Base-by-base conservation (phyloP, 257 asterid species). In the Petunia axillaris region DNA sequence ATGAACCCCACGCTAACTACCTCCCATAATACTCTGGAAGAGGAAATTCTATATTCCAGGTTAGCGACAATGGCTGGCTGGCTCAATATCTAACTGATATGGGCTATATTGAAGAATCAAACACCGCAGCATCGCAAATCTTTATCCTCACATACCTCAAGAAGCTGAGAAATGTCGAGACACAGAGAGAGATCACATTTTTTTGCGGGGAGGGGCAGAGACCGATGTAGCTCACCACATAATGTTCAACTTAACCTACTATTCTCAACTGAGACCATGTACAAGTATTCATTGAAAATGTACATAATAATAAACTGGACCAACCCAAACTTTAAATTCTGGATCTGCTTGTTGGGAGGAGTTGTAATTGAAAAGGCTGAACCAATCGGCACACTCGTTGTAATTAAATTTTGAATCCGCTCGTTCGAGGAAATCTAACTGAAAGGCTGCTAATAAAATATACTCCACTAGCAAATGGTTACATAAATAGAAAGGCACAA, bases 21-120 rank as follows among this genome's bases (percentile, higher is more conserved):
- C 44, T 71, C 35, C 77, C 62, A 71, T 15, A 13, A 71, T 14
- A 67, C 38, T 66, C 44, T 35, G 44, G 50, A 71, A 48, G 60
- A 48, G 58, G 48, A 46, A 14, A 48, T 13, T 52, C 77, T 10
- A 35, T 71, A 35, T 48, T 8, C 11, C 77, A 10, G 35, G 35
- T 71, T 60, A 2, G 2, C 41, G 35, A 11, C 77, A 71, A 50
- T 25, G 46, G 3, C 3, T 5, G 62, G 44, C 10, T 35, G 58
- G 11, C 25, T 68, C 40, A n/a, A 68, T 40, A 44, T 44, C 58
- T 44, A 43, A 3, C 16, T 25, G n/a, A 4, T 68, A 1, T 39
- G n/a, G 3, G 39, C 8, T n/a, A 15, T 43, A 43, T 8, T n/a
- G 76, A 44, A 9, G 16, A 68, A 44, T 44, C 5, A 2, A 68